Percentiles rank a stretch among this genome's conserved stretches.
phyloP scores from a whole-genome alignment of 2,329 filamentous ascomycete genomes.

The Lasiodiplodia hormozganensis region DNA sequence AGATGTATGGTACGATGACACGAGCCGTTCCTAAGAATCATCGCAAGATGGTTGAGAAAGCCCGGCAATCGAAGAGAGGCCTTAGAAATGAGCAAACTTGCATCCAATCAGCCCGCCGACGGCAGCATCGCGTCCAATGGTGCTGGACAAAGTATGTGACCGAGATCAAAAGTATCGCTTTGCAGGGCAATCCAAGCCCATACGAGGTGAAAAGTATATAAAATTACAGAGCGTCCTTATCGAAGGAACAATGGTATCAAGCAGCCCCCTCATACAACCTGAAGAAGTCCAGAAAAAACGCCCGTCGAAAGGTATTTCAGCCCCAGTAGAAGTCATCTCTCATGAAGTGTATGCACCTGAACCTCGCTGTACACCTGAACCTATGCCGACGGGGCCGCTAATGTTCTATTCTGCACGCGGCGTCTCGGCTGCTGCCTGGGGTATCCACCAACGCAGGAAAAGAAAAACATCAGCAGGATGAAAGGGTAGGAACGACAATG shows the following conservation, averaged over 20 bases:
- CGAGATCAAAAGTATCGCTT: neutral
- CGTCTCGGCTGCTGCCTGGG: neutral
- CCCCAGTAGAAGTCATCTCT: neutral
- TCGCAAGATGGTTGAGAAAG: too few species aligned
- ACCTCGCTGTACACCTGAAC: constrained; percentile 1
- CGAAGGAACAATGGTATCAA: constrained; percentile 23
- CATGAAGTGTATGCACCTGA: constrained; percentile 18
- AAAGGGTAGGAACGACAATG: neutral
- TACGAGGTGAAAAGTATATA: neutral
- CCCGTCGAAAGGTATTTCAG: neutral
- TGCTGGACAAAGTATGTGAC: neutral
- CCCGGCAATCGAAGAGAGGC: neutral
- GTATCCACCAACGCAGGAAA: neutral
- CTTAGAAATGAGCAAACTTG: neutral
- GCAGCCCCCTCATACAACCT: neutral
- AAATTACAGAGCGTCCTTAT: neutral
- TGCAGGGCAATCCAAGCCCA: neutral
- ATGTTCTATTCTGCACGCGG: neutral
- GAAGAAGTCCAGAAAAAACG: neutral
- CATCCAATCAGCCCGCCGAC: neutral
- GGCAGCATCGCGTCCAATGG: neutral
- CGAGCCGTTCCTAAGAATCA: too few species aligned
- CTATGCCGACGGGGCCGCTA: neutral
- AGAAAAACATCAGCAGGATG: neutral
- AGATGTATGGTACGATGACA: too few species aligned